Base-by-base conservation (phyloP, 148 eudicot species). In the Agrostemma githago region DNA sequence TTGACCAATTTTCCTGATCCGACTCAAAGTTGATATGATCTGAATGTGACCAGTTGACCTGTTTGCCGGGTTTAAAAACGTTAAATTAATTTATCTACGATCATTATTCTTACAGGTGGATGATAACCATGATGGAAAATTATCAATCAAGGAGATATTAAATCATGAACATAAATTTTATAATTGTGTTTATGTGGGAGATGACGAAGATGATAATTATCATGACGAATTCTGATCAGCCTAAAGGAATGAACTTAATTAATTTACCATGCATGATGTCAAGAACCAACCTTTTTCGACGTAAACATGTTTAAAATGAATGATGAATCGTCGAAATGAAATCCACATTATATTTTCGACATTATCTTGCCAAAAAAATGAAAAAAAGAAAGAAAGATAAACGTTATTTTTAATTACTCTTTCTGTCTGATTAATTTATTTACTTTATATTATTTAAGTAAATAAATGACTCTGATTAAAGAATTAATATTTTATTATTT, bases 201-300 rank as follows among this genome's bases (percentile, higher is more conserved):
- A 79, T 17, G 74, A 70, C 6, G 82, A 79, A 57, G 72, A 75
- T 20, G 79, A 72, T 37, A 17, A 58, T 59, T 20, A 37, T 7
- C 83, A 80, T 40, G 79, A 80, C 17, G 83, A 80, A 21, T 80
- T 80, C 41, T 80, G 67, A 80, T 26, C 34, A 0, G n/a, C 39
- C 61, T 67, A 8, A 44, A 10, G n/a, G 34, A 26, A 26, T 0
- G 44, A 5, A 3, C 5, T 19, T 26, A 26, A 26, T 26, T 26
- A 26, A 26, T 26, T 26, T 62, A 16, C 37, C 15, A 71, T 71
- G 62, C 62, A 26, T 26, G 34, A 26, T 0, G 34, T 26, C 34
- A 6, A 15, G 19, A 34, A 66, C 21, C 34, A 61, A 20, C 4
- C 9, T 16, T 16, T 60, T 60, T 60, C 9, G 4, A 60, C 3